Evolutionary conservation across 2,329 filamentous ascomycete genomes (phyloP).

Genomic region (Nothophaeocryptopus gaeumannii): DNA sequence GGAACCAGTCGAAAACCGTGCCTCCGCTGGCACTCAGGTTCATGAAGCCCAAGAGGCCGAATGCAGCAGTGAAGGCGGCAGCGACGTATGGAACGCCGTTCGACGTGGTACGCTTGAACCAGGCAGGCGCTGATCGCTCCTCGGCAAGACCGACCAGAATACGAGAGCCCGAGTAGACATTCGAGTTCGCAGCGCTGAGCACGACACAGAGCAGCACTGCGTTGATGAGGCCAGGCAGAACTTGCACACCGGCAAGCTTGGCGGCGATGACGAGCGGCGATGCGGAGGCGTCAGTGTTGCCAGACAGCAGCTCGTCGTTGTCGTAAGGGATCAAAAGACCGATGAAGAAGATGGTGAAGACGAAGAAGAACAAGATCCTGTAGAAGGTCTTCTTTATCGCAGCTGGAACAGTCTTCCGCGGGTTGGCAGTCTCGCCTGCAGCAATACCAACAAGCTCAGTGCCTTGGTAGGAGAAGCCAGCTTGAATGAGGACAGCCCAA

Average conservation of each 20-base stretch:
- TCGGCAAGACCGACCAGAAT: conserved; percentile 67
- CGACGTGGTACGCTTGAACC: conserved; percentile 58
- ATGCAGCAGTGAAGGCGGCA: conserved; percentile 62
- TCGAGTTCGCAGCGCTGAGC: conserved; percentile 67
- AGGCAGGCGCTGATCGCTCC: conserved; percentile 52
- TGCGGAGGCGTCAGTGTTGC: conserved; percentile 45
- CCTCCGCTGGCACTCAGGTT: conserved; percentile 68
- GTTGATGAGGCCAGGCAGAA: conserved; percentile 66
- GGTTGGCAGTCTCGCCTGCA: conserved; percentile 52
- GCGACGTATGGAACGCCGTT: conserved; percentile 72
- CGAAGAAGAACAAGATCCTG: conserved; percentile 38
- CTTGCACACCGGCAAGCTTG: conserved; percentile 57
- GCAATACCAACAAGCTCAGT: conserved; percentile 55
- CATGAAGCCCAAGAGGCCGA: conserved; percentile 70
- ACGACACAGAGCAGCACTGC: conserved; percentile 67
- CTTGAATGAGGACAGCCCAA: conserved; percentile 56
- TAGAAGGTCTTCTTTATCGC: conserved; percentile 39
- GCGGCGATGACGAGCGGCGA: conserved; percentile 68
- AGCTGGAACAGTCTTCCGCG: conserved; percentile 44
- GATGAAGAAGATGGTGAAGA: conserved; percentile 37
- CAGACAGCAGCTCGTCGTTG: conserved; percentile 38
- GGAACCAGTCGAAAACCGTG: conserved; percentile 71
- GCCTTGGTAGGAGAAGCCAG: conserved; percentile 57
- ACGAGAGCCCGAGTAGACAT: conserved; percentile 65
- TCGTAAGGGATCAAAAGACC: conserved; percentile 37